phyloP scores from a whole-genome alignment of 352 stramenopile species.

The Phytophthora idaei region DNA sequence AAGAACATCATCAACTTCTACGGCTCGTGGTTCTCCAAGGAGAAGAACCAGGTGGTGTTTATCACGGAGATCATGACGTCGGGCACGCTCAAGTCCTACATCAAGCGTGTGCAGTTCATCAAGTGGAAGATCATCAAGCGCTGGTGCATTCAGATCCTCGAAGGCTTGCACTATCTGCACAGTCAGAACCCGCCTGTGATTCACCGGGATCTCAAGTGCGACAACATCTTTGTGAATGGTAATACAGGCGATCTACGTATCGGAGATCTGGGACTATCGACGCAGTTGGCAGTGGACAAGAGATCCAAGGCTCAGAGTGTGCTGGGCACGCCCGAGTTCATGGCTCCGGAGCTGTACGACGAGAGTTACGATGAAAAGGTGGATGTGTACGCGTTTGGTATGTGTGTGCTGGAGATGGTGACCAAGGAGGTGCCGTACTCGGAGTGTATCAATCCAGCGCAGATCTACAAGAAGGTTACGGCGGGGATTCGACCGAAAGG shows the following conservation, averaged over 20 bases:
- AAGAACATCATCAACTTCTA: conserved; percentile 99
- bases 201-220: conserved; percentile 94
- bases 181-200: conserved; percentile 91
- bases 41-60: conserved; percentile 98
- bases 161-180: conserved; percentile 94
- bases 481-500: conserved; percentile 79
- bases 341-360: conserved; percentile 99
- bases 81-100: conserved; percentile 95
- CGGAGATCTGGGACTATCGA: conserved; percentile 95
- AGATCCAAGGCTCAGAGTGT: conserved; percentile 90
- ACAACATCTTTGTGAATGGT: conserved; percentile 99
- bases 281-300: conserved; percentile 81
- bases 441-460: conserved; percentile 92
- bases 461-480: conserved; percentile 94
- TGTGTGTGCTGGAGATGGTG: conserved; percentile 99
- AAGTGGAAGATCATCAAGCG: conserved; percentile 99
- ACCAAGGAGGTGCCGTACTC: conserved; percentile 99
- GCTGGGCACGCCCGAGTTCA: conserved; percentile 99
- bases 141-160: conserved; percentile 98
- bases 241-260: conserved; percentile 98
- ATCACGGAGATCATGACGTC: conserved; percentile 99
- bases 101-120: conserved; percentile 97
- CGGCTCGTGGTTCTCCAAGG: conserved; percentile 97
- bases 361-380: conserved; percentile 98
- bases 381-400: conserved; percentile 98